Evolutionary conservation across 306 rosid genomes (phyloP).

Genomic region (Amphicarpaea edgeworthii): DNA sequence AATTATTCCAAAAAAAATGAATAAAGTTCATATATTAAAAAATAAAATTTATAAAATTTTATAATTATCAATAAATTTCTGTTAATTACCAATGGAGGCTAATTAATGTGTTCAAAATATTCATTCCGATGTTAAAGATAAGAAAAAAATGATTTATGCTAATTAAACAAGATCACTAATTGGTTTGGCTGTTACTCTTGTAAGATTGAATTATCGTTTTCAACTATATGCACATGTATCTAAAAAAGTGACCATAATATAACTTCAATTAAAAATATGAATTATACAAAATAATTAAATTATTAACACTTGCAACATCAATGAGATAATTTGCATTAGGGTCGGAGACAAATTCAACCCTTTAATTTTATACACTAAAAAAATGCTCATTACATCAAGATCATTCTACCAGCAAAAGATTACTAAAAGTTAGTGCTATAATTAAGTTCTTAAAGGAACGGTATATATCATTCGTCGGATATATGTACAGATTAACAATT

Average conservation of each 20-base stretch:
- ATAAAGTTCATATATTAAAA: no score
- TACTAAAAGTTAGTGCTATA: slow-evolving; percentile 21
- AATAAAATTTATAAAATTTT: no score
- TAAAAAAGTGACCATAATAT: neutral
- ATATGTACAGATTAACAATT: slow-evolving; percentile 40
- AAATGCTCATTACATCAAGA: slow-evolving; percentile 30
- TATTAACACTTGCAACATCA: neutral
- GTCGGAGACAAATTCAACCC: neutral
- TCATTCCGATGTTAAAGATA: no score
- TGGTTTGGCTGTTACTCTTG: neutral
- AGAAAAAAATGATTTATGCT: no score
- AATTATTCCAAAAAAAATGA: no score
- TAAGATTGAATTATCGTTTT: neutral
- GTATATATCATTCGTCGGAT: neutral
- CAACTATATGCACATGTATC: neutral
- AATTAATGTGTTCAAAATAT: no score
- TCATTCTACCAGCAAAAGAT: slow-evolving; percentile 17
- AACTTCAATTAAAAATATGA: neutral
- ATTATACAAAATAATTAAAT: neutral
- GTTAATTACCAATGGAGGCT: no score
- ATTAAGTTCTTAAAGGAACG: slow-evolving; percentile 15
- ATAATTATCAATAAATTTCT: no score
- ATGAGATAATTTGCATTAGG: neutral
- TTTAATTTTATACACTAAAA: neutral
- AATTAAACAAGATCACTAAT: neutral